phyloP scores from a whole-genome alignment of 2,329 filamentous ascomycete species.

The Alternaria alternata region DNA sequence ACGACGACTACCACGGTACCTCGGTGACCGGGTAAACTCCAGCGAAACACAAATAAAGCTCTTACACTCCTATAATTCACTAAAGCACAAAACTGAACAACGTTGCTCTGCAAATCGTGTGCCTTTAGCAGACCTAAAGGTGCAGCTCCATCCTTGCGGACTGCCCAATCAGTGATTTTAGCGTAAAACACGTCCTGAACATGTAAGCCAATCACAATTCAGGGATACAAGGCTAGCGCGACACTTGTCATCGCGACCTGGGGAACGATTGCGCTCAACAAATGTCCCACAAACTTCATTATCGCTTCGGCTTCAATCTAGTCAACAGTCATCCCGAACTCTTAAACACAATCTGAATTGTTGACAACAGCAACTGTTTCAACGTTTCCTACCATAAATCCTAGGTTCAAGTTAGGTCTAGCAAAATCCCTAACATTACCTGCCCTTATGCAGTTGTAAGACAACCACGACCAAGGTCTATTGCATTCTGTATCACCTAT shows the following conservation, averaged over 20 bases:
- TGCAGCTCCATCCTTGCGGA: not conserved
- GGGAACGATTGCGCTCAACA: not conserved
- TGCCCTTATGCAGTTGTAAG: not conserved
- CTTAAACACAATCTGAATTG: not conserved
- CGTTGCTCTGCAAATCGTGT: too few relatives aligned
- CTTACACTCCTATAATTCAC: too few relatives aligned
- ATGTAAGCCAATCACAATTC: not conserved
- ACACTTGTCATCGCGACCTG: not conserved
- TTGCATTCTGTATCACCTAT: not conserved
- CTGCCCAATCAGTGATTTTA: not conserved
- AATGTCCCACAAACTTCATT: not conserved
- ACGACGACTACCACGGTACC: too few relatives aligned
- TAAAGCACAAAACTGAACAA: too few relatives aligned
- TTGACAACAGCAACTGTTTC: not conserved
- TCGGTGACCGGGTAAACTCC: too few relatives aligned
- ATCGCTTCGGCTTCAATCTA: not conserved
- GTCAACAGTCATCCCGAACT: not conserved
- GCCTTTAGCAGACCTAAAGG: too few relatives aligned
- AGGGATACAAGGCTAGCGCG: not conserved
- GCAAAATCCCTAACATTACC: not conserved
- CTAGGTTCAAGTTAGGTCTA: not conserved
- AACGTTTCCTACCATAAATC: not conserved
- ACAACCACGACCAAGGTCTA: not conserved
- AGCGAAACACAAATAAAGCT: too few relatives aligned
- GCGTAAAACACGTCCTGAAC: not conserved